Evolutionary conservation across 805 yeast genomes (phyloP), one percentile per base, ranked within the genome.

Genomic region (Wickerhamomyces sydowiorum): DNA sequence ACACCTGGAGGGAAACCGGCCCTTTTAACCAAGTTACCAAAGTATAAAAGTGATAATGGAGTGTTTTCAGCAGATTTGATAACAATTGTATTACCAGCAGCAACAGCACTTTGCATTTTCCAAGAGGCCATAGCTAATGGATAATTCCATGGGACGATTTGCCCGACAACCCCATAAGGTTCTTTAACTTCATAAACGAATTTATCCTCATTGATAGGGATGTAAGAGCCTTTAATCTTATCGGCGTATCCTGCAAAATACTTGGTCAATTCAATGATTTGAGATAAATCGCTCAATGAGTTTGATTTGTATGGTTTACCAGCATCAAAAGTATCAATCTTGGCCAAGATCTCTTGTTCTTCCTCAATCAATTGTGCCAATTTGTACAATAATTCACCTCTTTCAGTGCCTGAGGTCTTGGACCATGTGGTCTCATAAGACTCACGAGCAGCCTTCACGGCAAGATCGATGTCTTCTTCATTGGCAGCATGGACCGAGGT

Each of bases 101-200:
- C 85, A 52, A 83, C 65, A 41, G 86, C 87, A 43, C 89, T 86
- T 44, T 82, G 85, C 45, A 83, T 67, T 59, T 84, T 84, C 91
- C 91, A 84, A 30, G 83, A 66, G 61, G 81, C 76, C 86, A 84
- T 83, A 65, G 84, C 74, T 46, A 84, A 66, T 53, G 93, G 93
- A 74, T 84, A 84, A 61, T 84, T 84, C 90, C 90, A 84, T 60
- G 93, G 90, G 49, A 84, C 83, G 48, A 84, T 81, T 64, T 82
- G 86, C 46, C 89, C 90, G 65, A 86, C 82, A 29, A 83, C 85
- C 57, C 90, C 90, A 57, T 82, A 68, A 48, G 90, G 90, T 64
- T 81, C 88, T 60, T 77, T 77, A 54, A 75, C 71, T 48, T 85
- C 80, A 66, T 74, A 82, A 47, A 74, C 76, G 55, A 80, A 74